Evolutionary conservation across 495 filamentous ascomycete genomes (phyloP).

Genomic region (Elaphomyces granulatus): DNA sequence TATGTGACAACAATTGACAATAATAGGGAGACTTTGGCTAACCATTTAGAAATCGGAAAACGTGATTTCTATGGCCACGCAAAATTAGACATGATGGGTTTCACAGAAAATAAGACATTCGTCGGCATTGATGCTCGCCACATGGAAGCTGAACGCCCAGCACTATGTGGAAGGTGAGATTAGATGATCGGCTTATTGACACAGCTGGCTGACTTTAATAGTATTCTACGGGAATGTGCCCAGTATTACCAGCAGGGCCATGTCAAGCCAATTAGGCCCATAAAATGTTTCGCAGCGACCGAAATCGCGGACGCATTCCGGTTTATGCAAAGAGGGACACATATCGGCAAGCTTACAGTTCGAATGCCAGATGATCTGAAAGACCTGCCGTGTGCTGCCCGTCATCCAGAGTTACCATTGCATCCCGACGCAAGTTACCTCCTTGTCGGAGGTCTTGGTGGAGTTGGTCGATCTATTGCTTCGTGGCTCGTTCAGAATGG

Average conservation of each 20-base stretch:
- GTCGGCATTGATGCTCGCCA: conserved; percentile 17
- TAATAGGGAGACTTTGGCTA: too few species aligned
- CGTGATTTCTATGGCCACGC: conserved; percentile 11
- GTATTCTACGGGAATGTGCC: conserved; percentile 11
- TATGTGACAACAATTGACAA: too few species aligned
- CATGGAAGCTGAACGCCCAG: too few species aligned
- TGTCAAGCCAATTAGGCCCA: conserved; percentile 18
- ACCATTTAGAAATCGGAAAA: conserved; percentile 36
- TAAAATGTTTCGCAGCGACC: conserved; percentile 18
- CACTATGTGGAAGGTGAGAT: too few species aligned
- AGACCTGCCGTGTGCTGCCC: not conserved
- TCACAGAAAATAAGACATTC: conserved; percentile 22
- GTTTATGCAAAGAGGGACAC: conserved; percentile 27
- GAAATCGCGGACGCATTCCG: conserved; percentile 28
- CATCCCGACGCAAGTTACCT: conserved; percentile 24
- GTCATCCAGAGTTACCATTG: not conserved
- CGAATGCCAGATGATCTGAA: conserved; percentile 2
- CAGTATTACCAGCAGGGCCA: conserved; percentile 14
- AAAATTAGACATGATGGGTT: conserved; percentile 22
- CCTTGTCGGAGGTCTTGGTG: conserved; percentile 31
- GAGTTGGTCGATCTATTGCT: conserved; percentile 29
- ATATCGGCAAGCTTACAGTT: conserved; percentile 30
- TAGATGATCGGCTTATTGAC: too few species aligned
- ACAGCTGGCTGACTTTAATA: conserved; percentile 8
- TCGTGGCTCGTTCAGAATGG: conserved; percentile 44